A percentile compares a stretch with the other conserved stretches of the same genome.
Evolutionary conservation across 495 filamentous ascomycete genomes (phyloP).

Genomic region (Penicillium pulvis): DNA sequence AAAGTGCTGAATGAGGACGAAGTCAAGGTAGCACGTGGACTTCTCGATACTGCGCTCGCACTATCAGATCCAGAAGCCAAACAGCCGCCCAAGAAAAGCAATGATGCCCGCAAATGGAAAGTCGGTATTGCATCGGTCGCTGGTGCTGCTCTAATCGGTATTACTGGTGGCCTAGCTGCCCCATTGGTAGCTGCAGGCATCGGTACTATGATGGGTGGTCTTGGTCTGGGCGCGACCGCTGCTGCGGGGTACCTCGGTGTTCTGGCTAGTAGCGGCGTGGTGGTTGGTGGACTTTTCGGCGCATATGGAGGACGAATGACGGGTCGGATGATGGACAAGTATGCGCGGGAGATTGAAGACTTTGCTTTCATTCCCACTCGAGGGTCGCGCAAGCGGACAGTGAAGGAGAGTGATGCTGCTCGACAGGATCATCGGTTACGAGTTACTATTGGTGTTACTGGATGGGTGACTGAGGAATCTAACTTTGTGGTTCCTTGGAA

Average conservation of each 20-base stretch:
- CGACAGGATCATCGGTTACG: slow-evolving; percentile 67
- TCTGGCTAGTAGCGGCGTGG: slow-evolving; percentile 71
- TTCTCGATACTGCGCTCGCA: slow-evolving; percentile 71
- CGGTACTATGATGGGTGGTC: slow-evolving; percentile 76
- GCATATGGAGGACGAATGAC: slow-evolving; percentile 86
- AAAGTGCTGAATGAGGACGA: slow-evolving; percentile 71
- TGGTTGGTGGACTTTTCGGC: slow-evolving; percentile 85
- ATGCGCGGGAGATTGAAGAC: slow-evolving; percentile 83
- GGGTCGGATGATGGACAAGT: slow-evolving; percentile 82
- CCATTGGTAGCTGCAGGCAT: slow-evolving; percentile 81
- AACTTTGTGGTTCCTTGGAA: slow-evolving; percentile 77
- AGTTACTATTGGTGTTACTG: slow-evolving; percentile 79
- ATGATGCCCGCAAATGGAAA: slow-evolving; percentile 72
- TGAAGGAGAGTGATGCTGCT: slow-evolving; percentile 47
- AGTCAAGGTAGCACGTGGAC: slow-evolving; percentile 67
- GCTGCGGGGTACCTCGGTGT: slow-evolving; percentile 79
- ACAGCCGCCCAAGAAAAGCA: slow-evolving; percentile 68
- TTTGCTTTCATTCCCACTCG: slow-evolving; percentile 83
- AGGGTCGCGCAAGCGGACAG: slow-evolving; percentile 42
- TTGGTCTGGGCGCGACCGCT: slow-evolving; percentile 77
- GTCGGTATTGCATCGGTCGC: slow-evolving; percentile 79
- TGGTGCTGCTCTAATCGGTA: slow-evolving; percentile 73
- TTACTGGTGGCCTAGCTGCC: slow-evolving; percentile 80
- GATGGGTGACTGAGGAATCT: slow-evolving; percentile 73
- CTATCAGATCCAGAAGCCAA: slow-evolving; percentile 67